These are phyloP conservation scores for Thalassiosira hispida DNA, from an alignment of 352 stramenopile genomes.

Conservation along the genomic window DNA sequence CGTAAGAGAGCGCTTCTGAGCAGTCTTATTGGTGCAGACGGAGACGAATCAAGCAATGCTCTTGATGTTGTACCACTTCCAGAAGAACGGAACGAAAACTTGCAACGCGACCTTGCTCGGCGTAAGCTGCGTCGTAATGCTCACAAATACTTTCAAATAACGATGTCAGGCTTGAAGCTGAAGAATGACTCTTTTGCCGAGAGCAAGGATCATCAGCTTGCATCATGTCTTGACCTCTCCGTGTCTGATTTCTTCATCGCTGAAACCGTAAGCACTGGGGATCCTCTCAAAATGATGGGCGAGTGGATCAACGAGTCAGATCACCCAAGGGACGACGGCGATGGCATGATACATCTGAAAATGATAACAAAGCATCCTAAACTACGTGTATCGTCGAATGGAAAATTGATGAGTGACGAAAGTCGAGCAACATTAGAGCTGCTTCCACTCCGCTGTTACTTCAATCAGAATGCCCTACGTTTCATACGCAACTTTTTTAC, in stretches of 20 bases:
- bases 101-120: constrained; percentile 15
- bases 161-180: constrained; percentile 58
- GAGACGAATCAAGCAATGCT: constrained; percentile 20
- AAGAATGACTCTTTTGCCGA: constrained; percentile 70
- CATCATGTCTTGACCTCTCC: constrained; percentile 68
- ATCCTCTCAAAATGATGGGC: constrained; percentile 77
- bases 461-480: constrained; percentile 76
- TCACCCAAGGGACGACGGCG: constrained; percentile 74
- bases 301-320: constrained; percentile 82
- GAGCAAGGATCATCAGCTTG: constrained; percentile 59
- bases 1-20: constrained; percentile 59
- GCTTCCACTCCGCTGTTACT: constrained; percentile 74
- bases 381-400: constrained; percentile 62
- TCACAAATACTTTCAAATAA: constrained; percentile 72
- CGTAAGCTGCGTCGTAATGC: constrained; percentile 38
- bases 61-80: constrained; percentile 54
- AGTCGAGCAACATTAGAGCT: constrained; percentile 72
- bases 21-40: constrained; percentile 40
- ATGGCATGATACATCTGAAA: constrained; percentile 81
- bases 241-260: constrained; percentile 78
- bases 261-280: constrained; percentile 73
- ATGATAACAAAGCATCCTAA: constrained; percentile 77
- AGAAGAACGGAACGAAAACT: constrained; percentile 51
- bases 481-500: constrained; percentile 71
- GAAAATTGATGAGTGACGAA: constrained; percentile 78